Evolutionary conservation across 1,284 basidiomycete genomes (phyloP).

Genomic region (Ceratobasidium sp.): DNA sequence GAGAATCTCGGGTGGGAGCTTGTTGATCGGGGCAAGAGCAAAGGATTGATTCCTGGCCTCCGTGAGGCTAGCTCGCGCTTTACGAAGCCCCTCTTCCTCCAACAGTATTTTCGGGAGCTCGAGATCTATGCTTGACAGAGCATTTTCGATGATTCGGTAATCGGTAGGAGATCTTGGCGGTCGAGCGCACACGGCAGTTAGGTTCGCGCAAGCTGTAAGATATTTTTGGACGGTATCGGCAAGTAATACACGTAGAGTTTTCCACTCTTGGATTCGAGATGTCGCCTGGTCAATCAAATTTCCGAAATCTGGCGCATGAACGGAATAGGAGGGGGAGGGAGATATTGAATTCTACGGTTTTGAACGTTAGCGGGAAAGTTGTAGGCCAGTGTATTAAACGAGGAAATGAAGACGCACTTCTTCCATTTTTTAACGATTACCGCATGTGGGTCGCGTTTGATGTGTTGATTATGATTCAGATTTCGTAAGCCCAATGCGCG

Average conservation of each 20-base stretch:
- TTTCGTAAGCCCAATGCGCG: too few relatives aligned
- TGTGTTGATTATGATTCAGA: too few relatives aligned
- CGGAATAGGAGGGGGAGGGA: too few relatives aligned
- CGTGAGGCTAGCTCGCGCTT: neutral
- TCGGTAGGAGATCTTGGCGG: neutral
- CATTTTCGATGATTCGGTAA: neutral
- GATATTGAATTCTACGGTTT: too few relatives aligned
- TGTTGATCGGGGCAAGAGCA: neutral
- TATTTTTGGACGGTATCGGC: neutral
- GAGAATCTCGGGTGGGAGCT: conserved; percentile 1
- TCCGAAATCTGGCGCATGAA: too few relatives aligned
- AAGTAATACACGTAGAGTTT: neutral
- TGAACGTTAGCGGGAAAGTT: too few relatives aligned
- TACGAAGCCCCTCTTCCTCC: neutral
- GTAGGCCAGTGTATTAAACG: too few relatives aligned
- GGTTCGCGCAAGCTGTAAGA: conserved; percentile 9
- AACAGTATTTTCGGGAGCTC: neutral
- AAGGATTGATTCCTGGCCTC: neutral
- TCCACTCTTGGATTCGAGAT: neutral
- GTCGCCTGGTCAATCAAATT: too few relatives aligned
- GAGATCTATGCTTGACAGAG: neutral
- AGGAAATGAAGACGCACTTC: too few relatives aligned
- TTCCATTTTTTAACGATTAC: too few relatives aligned
- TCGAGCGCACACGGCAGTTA: neutral
- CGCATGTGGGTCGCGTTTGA: too few relatives aligned